Conservation (phyloP, 1,284 basidiomycete genomes). For the Ustilago hordei region DNA sequence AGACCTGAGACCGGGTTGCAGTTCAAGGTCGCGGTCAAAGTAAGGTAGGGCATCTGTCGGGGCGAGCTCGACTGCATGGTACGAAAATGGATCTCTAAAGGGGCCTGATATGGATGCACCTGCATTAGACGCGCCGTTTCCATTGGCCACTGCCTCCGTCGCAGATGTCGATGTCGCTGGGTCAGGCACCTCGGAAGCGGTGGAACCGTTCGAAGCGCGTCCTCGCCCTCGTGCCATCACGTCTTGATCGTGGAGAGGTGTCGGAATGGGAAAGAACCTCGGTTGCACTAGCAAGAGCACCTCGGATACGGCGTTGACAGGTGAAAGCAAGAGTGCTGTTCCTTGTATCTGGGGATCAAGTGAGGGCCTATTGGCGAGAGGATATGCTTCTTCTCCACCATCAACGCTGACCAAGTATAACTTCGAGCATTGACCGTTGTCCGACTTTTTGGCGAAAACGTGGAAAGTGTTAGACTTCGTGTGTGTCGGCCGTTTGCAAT, state of each 20-base stretch:
- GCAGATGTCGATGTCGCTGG: conserved; percentile 13
- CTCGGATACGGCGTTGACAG: too few relatives aligned
- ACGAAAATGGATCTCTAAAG: conserved; percentile 20
- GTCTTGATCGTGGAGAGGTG: background rate
- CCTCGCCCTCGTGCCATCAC: conserved; percentile 24
- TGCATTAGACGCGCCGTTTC: background rate
- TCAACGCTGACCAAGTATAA: background rate
- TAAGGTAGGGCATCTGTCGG: conserved; percentile 85
- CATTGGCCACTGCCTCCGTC: background rate
- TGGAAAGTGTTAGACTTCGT: conserved; percentile 16
- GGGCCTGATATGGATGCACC: background rate
- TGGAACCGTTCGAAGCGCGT: conserved; percentile 28
- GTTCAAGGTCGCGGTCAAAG: conserved; percentile 91
- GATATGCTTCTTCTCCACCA: background rate
- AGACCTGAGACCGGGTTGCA: conserved; percentile 77
- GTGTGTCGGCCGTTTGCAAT: conserved; percentile 24
- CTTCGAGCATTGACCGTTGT: conserved; percentile 5
- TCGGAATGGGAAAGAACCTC: too few relatives aligned
- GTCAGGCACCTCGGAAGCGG: conserved; percentile 21
- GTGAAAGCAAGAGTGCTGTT: too few relatives aligned
- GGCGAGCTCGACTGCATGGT: conserved; percentile 35
- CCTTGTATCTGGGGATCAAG: too few relatives aligned
- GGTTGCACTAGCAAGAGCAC: too few relatives aligned
- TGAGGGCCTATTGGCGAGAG: too few relatives aligned
- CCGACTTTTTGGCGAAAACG: background rate